A percentile compares a stretch with the other conserved stretches of the same genome.
phyloP scores from a whole-genome alignment of 2,329 filamentous ascomycete species.

The Fonsecaea pugnacius region DNA sequence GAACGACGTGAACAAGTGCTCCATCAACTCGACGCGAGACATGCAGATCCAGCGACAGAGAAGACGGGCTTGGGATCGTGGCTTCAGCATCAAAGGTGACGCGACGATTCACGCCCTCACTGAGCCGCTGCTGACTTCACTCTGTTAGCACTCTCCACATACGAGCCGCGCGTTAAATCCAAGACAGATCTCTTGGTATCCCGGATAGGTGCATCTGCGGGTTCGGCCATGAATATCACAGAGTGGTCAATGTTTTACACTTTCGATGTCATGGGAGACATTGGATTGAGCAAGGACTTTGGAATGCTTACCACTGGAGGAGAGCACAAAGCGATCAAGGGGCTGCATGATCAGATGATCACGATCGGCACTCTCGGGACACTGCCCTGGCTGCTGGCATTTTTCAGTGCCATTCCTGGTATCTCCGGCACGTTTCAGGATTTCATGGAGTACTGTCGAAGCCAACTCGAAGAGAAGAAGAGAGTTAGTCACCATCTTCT shows the following conservation, averaged over 20 bases:
- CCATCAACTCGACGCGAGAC: slow-evolving; percentile 1
- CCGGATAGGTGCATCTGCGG: background rate
- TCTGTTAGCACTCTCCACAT: background rate
- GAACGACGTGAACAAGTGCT: background rate
- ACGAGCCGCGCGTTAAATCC: background rate
- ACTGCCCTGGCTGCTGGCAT: background rate
- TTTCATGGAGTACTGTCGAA: background rate
- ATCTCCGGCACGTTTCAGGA: background rate
- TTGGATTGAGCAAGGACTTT: slow-evolving; percentile 1
- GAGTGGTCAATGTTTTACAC: slow-evolving; percentile 5
- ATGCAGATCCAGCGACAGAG: background rate
- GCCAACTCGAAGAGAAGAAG: background rate
- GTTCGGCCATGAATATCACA: background rate
- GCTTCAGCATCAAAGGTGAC: background rate
- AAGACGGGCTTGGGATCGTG: slow-evolving; percentile 1
- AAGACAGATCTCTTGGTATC: background rate
- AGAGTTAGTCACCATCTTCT: background rate
- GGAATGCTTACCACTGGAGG: background rate
- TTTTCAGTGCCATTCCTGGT: slow-evolving; percentile 1
- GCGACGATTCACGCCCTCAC: background rate
- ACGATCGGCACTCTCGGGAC: slow-evolving; percentile 3
- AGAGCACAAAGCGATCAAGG: background rate
- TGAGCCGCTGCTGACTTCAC: background rate
- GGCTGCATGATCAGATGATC: slow-evolving; percentile 3
- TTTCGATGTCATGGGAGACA: slow-evolving; percentile 1